A percentile compares a stretch with the other conserved stretches of the same genome.
phyloP scores from a whole-genome alignment of 1,284 basidiomycete species.

The Ceratobasidium sp. region DNA sequence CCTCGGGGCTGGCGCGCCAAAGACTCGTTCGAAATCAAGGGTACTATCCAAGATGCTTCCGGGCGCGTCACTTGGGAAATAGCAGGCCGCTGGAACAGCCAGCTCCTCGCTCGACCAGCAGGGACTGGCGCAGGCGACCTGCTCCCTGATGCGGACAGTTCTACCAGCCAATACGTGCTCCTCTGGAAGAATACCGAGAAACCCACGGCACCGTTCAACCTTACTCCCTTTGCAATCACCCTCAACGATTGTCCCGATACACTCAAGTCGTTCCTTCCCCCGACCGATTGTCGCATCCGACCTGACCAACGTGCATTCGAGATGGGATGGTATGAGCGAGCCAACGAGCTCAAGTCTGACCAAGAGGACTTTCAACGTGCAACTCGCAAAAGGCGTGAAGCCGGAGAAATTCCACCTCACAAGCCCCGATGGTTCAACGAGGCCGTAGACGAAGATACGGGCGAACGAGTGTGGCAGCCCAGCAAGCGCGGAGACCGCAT shows the following conservation, averaged over 20 bases:
- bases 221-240: conserved; percentile 93
- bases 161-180: conserved; percentile 66
- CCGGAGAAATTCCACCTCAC: conserved; percentile 74
- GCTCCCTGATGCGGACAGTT: conserved; percentile 71
- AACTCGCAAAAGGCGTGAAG: conserved; percentile 77
- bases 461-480: conserved; percentile 84
- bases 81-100: conserved; percentile 94
- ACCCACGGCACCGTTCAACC: conserved; percentile 83
- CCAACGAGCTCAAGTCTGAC: conserved; percentile 82
- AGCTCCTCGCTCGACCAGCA: conserved; percentile 83
- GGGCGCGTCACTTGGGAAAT: conserved; percentile 84
- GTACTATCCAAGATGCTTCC: conserved; percentile 71
- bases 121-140: conserved; percentile 69
- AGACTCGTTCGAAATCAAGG: conserved; percentile 91
- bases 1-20: conserved; percentile 92
- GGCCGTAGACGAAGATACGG: conserved; percentile 80
- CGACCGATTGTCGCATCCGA: conserved; percentile 91
- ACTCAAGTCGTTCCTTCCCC: conserved; percentile 75
- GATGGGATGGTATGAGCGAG: conserved; percentile 85
- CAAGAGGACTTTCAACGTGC: conserved; percentile 89
- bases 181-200: conserved; percentile 95
- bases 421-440: conserved; percentile 81
- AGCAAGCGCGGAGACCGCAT: conserved; percentile 60
- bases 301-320: conserved; percentile 97
- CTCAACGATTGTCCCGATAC: conserved; percentile 79